A percentile compares a stretch with the other conserved stretches of the same genome.
phyloP scores from a whole-genome alignment of 768 basidiomycete species.

The Tricholoma hemisulphureum region DNA sequence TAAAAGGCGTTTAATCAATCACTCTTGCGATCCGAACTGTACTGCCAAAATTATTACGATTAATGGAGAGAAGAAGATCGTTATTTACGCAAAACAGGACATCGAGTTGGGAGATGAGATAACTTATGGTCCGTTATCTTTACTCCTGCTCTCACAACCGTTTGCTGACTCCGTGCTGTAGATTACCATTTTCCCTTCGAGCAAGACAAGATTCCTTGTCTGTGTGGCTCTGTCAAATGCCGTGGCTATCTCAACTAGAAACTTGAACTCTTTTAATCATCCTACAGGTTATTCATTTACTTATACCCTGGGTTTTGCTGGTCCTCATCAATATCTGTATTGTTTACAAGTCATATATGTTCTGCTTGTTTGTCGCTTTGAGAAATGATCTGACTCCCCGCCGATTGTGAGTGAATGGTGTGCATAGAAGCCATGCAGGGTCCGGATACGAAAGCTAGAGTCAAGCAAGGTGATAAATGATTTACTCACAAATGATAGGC shows the following conservation, averaged over 20 bases:
- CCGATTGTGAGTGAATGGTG: neutral
- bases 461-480: too few species aligned
- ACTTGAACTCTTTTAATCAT: constrained; percentile 35
- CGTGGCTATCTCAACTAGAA: constrained; percentile 94
- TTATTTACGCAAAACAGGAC: constrained; percentile 96
- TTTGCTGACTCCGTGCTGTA: constrained; percentile 26
- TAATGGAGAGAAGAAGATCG: constrained; percentile 94
- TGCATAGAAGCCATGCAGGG: neutral
- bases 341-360: neutral
- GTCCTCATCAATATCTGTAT: constrained; percentile 11
- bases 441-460: too few species aligned
- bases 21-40: constrained; percentile 95
- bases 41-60: constrained; percentile 91
- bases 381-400: neutral
- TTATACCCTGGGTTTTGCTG: constrained; percentile 14
- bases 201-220: constrained; percentile 94
- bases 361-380: neutral
- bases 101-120: constrained; percentile 98
- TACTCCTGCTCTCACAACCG: neutral
- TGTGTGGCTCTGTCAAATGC: constrained; percentile 88
- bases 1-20: constrained; percentile 91
- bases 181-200: constrained; percentile 99
- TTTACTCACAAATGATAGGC: too few species aligned
- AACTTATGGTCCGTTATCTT: constrained; percentile 77
- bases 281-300: constrained; percentile 10